Conservation (phyloP, 495 filamentous ascomycete species). For the Penicillium taxi region DNA sequence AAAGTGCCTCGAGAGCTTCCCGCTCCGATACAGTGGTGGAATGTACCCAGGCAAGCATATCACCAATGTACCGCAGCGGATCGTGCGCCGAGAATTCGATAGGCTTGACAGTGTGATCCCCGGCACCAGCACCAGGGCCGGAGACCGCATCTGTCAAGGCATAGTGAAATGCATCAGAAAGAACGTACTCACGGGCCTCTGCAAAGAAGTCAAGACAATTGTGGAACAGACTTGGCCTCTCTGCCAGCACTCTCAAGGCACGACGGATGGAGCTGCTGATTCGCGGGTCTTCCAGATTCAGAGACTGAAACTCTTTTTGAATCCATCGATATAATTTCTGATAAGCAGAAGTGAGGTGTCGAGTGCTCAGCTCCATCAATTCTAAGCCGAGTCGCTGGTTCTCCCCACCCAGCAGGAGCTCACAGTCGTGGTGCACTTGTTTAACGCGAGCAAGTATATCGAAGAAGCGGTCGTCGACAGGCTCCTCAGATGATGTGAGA, state of each 20-base stretch:
- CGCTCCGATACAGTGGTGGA: conserved; percentile 88
- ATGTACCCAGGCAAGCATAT: conserved; percentile 97
- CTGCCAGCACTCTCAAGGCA: conserved; percentile 79
- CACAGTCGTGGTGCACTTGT: conserved; percentile 78
- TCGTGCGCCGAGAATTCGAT: conserved; percentile 94
- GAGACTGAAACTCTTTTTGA: conserved; percentile 81
- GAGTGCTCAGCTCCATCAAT: conserved; percentile 82
- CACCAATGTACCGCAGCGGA: conserved; percentile 83
- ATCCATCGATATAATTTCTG: conserved; percentile 95
- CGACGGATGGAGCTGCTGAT: conserved; percentile 79
- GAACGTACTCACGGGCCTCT: conserved; percentile 76
- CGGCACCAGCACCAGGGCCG: conserved; percentile 16
- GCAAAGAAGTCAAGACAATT: conserved; percentile 91
- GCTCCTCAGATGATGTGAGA: conserved; percentile 67
- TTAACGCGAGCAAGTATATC: conserved; percentile 70
- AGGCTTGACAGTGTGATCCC: conserved; percentile 60
- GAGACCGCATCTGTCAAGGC: conserved; percentile 69
- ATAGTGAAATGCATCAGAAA: conserved; percentile 85
- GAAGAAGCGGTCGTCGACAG: conserved; percentile 85
- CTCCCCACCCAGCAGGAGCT: conserved; percentile 81
- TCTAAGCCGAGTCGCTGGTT: conserved; percentile 80
- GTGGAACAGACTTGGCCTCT: conserved; percentile 84
- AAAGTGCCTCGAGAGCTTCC: conserved; percentile 85
- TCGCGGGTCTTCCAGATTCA: conserved; percentile 92
- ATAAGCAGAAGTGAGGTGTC: conserved; percentile 80